Evolutionary conservation across 371 early-diverging fungal genomes (phyloP).

Genomic region (Actinomortierella ambigua): DNA sequence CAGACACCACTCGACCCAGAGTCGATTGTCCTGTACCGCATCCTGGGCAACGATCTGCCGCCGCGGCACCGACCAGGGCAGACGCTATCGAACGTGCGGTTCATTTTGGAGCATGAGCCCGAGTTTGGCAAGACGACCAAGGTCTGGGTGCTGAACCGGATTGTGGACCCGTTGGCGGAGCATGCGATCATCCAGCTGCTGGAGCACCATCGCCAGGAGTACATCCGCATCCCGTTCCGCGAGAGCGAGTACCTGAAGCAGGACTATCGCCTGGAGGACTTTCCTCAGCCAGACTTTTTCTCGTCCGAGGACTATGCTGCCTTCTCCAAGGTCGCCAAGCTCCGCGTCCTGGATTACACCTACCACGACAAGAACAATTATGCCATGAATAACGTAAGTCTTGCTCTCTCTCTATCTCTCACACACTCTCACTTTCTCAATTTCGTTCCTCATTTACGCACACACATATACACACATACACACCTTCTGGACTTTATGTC

Average conservation of each 20-base stretch:
- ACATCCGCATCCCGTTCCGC: constrained; percentile 64
- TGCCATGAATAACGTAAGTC: constrained; percentile 77
- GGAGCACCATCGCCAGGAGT: constrained; percentile 60
- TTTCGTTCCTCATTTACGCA: neutral
- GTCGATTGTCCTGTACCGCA: constrained; percentile 66
- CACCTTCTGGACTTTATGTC: neutral
- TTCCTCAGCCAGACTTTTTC: constrained; percentile 69
- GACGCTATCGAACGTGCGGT: constrained; percentile 67
- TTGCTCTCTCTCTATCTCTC: too few relatives aligned
- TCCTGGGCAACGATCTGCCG: constrained; percentile 75
- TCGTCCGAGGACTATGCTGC: constrained; percentile 67
- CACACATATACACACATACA: neutral
- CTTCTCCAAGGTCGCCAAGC: constrained; percentile 65
- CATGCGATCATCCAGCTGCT: constrained; percentile 61
- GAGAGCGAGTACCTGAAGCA: constrained; percentile 60
- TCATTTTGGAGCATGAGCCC: constrained; percentile 71
- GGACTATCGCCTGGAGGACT: constrained; percentile 69
- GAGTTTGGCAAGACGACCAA: constrained; percentile 65
- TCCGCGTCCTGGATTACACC: constrained; percentile 66
- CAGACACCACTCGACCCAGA: constrained; percentile 40
- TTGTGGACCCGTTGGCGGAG: constrained; percentile 64
- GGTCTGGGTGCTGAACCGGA: constrained; percentile 70
- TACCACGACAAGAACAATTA: constrained; percentile 74
- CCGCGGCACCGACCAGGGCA: constrained; percentile 74
- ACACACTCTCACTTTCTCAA: neutral